These are phyloP conservation scores for Wickerhamomyces strasburgensis DNA, from an alignment of 805 yeast genomes.

Conservation along the genomic window DNA sequence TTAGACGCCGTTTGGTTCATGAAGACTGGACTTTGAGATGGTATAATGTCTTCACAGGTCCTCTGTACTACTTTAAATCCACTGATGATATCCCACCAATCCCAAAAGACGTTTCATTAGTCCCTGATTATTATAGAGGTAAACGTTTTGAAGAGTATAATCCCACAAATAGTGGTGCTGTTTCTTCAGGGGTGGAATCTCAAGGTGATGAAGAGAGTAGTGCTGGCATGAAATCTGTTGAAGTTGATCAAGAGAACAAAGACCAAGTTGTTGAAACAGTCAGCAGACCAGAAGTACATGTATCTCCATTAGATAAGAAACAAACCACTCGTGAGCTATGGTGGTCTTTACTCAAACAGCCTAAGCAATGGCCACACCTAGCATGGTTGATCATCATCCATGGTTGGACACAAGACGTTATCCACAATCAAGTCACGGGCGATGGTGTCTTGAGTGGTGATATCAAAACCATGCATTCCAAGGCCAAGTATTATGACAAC, in stretches of 20 bases:
- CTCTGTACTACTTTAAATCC: slow-evolving; percentile 47
- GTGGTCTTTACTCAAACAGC: slow-evolving; percentile 38
- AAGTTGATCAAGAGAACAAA: slow-evolving; percentile 16
- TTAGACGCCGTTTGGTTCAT: slow-evolving; percentile 52
- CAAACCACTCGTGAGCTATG: slow-evolving; percentile 34
- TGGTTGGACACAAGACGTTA: slow-evolving; percentile 64
- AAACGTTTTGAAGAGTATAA: slow-evolving; percentile 35
- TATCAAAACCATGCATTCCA: slow-evolving; percentile 45
- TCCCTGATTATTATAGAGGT: slow-evolving; percentile 63
- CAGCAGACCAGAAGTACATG: slow-evolving; percentile 1
- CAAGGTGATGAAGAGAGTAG: slow-evolving; percentile 3
- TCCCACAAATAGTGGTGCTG: not conserved
- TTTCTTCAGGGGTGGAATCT: no score
- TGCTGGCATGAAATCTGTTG: slow-evolving; percentile 14
- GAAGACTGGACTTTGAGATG: slow-evolving; percentile 63
- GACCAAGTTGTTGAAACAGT: slow-evolving; percentile 5
- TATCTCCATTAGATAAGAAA: slow-evolving; percentile 21
- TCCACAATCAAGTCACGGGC: slow-evolving; percentile 37
- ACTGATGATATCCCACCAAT: slow-evolving; percentile 59
- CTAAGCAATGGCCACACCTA: slow-evolving; percentile 50
- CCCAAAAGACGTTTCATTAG: slow-evolving; percentile 52
- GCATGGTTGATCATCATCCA: slow-evolving; percentile 46
- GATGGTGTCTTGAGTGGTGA: slow-evolving; percentile 40
- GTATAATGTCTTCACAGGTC: slow-evolving; percentile 55
- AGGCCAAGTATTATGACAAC: slow-evolving; percentile 64